Base-by-base conservation (phyloP, 768 basidiomycete genomes). In the Podaxis sp. region DNA sequence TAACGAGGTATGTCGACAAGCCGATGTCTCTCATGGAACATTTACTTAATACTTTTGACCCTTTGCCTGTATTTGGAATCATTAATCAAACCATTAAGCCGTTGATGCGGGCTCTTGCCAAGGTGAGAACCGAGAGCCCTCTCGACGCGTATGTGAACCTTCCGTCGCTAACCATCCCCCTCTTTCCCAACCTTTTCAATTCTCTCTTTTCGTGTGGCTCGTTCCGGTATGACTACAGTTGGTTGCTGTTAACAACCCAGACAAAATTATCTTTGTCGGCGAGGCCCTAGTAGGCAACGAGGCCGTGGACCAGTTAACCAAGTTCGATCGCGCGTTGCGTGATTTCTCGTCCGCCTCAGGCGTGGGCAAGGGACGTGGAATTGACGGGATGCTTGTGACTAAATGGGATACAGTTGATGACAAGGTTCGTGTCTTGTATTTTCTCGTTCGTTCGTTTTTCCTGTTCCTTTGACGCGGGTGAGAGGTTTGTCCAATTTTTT, bases 341-440 rank as follows among this genome's bases (percentile, higher is more conserved):
- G 95, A 99, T 71, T 99, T 98, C 70, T 95, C 95, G 5, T 85
- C 88, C 17, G 84, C 86, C 5, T 84, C 87, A 0, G 84, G 85
- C 10, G 76, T 79, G 30, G 86, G 86, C 17, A 87, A 87, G 72
- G 89, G 89, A 54, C 86, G 97, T 22, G 97, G 97, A 4, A 96
- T 99, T 65, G 97, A 99, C 72, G 97, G 96, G 26, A 99, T 97
- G 90, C 80, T 99, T 49, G 87, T 99, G 63, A 99, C 97, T 36
- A 99, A 99, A 76, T 99, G 97, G 90, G 97, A 99, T 71, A 99
- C 96, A 1, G 97, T 99, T 22, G 94, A 95, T 70, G 94, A 96
- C 77, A 96, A 96, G 85, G 96, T 91, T 60, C 59, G 83, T 74
- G 37, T 40, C 30, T 10, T 38, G 7, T 11, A 20, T 49, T 26